Evolutionary conservation across 2,329 filamentous ascomycete genomes (phyloP).

Genomic region (Pezicula radicicola): DNA sequence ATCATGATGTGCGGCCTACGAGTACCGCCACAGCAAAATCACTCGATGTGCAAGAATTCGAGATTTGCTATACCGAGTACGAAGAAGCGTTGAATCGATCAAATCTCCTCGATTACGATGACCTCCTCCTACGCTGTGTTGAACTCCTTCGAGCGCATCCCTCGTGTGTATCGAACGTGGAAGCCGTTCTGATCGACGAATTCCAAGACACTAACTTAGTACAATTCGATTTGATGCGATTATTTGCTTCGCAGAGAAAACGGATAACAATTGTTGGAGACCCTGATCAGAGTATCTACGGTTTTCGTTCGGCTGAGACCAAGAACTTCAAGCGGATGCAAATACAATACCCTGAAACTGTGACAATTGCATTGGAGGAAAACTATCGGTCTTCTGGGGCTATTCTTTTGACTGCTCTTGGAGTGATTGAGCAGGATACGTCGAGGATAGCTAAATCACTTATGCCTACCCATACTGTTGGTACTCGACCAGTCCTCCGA

Average conservation of each 20-base stretch:
- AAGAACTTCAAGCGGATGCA: conserved; percentile 81
- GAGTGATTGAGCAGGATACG: conserved; percentile 87
- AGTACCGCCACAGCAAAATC: conserved; percentile 22
- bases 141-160: conserved; percentile 73
- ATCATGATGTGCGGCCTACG: conserved; percentile 33
- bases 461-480: conserved; percentile 74
- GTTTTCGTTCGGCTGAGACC: conserved; percentile 90
- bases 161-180: conserved; percentile 81
- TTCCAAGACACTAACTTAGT: conserved; percentile 97
- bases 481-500: conserved; percentile 77
- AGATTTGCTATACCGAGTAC: conserved; percentile 73
- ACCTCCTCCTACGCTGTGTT: conserved; percentile 80
- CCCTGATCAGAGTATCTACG: conserved; percentile 97
- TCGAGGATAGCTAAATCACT: conserved; percentile 77
- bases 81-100: conserved; percentile 70
- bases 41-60: conserved; percentile 61
- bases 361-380: conserved; percentile 83
- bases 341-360: conserved; percentile 70
- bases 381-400: conserved; percentile 91
- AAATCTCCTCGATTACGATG: conserved; percentile 91
- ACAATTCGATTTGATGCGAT: conserved; percentile 90
- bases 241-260: conserved; percentile 70
- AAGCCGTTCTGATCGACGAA: conserved; percentile 91
- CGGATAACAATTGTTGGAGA: conserved; percentile 95
- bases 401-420: conserved; percentile 76